Conservation (phyloP, 2,329 filamentous ascomycete species). For the Xylaria sp. region DNA sequence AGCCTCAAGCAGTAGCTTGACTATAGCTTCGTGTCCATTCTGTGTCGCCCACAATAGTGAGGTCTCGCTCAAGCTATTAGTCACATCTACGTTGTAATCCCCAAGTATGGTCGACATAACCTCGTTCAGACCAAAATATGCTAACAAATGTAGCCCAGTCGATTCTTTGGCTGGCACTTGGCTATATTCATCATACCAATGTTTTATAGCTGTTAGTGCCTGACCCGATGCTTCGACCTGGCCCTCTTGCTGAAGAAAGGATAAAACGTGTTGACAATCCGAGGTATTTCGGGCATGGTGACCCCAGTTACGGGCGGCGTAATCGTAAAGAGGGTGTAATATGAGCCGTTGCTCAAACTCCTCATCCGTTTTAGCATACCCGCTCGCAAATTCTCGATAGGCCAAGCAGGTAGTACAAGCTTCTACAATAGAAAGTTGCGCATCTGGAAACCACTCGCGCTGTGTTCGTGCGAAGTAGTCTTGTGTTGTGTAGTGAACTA, state of each 20-base stretch:
- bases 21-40: not conserved
- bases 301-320: conserved; percentile 25
- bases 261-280: not conserved
- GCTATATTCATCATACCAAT: not conserved
- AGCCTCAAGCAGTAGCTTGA: not conserved
- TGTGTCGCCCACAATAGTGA: not conserved
- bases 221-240: conserved; percentile 24
- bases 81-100: not conserved
- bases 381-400: conserved; percentile 10
- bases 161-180: not conserved
- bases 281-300: conserved; percentile 12
- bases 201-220: not conserved
- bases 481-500: conserved; percentile 60
- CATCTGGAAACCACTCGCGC: conserved; percentile 50
- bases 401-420: conserved; percentile 29
- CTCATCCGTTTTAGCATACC: not conserved
- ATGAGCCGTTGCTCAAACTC: conserved; percentile 7
- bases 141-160: conserved; percentile 21
- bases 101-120: not conserved
- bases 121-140: conserved; percentile 9
- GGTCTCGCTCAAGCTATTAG: not conserved
- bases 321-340: conserved; percentile 24
- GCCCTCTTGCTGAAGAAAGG: conserved; percentile 14
- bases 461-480: conserved; percentile 55
- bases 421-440: conserved; percentile 23